Conservation (phyloP, 192 early-diverging fungal species). For the Podila epigama region DNA sequence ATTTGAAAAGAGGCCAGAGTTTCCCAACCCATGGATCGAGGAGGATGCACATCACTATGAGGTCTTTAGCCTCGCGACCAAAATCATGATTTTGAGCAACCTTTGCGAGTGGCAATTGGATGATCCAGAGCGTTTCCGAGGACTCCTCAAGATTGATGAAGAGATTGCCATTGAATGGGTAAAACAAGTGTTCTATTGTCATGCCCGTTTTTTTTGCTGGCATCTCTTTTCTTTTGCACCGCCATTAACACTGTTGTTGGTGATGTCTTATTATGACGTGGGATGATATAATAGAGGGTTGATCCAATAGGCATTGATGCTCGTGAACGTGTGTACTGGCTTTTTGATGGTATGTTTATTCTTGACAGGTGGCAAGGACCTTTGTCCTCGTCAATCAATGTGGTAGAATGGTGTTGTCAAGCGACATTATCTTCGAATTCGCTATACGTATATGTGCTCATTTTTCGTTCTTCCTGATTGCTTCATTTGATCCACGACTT, state of each 20-base stretch:
- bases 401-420: no score
- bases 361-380: no score
- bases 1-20: slow-evolving; percentile 47
- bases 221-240: background rate
- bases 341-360: slow-evolving; percentile 80
- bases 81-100: slow-evolving; percentile 17
- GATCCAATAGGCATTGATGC: slow-evolving; percentile 78
- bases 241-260: no score
- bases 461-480: background rate
- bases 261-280: no score
- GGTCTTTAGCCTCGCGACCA: slow-evolving; percentile 10
- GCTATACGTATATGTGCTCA: background rate
- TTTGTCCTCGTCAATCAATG: no score
- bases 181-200: no score
- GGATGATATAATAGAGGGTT: slow-evolving; percentile 68
- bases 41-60: slow-evolving; percentile 16
- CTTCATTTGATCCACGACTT: background rate
- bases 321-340: slow-evolving; percentile 73
- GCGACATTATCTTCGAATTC: no score
- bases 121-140: slow-evolving; percentile 68
- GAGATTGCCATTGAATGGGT: slow-evolving; percentile 69
- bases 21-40: slow-evolving; percentile 61
- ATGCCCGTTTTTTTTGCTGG: no score
- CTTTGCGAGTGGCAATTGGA: slow-evolving; percentile 76
- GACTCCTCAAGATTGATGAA: slow-evolving; percentile 59